Conservation (phyloP, 106 monocot genomes). For the Xerophyta viscosa region DNA sequence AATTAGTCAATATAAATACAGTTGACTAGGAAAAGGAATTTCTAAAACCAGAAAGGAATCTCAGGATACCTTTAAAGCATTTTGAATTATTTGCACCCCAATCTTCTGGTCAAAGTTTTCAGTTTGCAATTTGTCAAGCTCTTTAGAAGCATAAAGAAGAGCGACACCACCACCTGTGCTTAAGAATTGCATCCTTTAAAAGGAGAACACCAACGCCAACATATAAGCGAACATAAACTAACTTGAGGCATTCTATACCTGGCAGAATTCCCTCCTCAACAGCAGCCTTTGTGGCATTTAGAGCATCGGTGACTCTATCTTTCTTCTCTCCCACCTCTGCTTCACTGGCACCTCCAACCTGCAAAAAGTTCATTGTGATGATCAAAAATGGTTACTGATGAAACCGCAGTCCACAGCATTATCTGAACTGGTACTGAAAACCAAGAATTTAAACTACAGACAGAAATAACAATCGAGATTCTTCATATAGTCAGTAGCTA, state of each 20-base stretch:
- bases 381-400: not conserved
- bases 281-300: conserved; percentile 76
- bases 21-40: not conserved
- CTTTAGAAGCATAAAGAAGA: conserved; percentile 59
- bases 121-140: conserved; percentile 50
- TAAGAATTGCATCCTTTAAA: not conserved
- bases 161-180: conserved; percentile 57
- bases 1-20: not conserved
- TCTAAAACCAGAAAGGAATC: not conserved
- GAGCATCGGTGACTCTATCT: conserved; percentile 65
- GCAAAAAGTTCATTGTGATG: not conserved
- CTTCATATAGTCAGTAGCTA: too few relatives aligned
- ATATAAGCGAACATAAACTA: not conserved
- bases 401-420: not conserved
- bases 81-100: conserved; percentile 71
- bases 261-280: conserved; percentile 81
- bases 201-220: not conserved
- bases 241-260: conserved; percentile 14
- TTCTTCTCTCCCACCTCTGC: conserved; percentile 74
- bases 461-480: too few relatives aligned
- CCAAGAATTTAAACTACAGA: too few relatives aligned
- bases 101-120: conserved; percentile 81
- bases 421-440: not conserved
- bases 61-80: conserved; percentile 47
- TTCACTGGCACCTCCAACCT: conserved; percentile 81